A percentile compares a stretch with the other conserved stretches of the same genome.
These are phyloP conservation scores for Rutstroemia sp. DNA, from an alignment of 2,329 filamentous ascomycete genomes.

Conservation along the genomic window DNA sequence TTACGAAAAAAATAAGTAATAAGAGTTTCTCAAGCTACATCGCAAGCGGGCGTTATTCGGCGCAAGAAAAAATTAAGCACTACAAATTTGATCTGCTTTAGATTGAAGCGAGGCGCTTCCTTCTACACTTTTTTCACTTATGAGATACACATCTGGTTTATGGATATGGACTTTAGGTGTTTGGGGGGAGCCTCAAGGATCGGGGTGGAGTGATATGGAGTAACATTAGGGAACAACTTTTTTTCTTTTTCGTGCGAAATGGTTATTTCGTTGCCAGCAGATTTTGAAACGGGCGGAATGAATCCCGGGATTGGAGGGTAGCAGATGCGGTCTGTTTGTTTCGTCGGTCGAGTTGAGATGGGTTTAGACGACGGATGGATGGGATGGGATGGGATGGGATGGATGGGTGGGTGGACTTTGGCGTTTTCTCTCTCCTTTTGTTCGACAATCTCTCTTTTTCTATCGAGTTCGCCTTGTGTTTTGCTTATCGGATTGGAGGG, in stretches of 20 bases:
- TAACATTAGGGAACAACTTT: not conserved
- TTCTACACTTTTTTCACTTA: not conserved
- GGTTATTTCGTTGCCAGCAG: no score
- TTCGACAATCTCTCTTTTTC: no score
- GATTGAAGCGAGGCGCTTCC: not conserved
- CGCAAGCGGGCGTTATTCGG: not conserved
- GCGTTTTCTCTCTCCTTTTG: no score
- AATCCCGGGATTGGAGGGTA: no score
- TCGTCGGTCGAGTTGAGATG: not conserved
- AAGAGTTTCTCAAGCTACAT: not conserved
- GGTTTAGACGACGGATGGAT: not conserved
- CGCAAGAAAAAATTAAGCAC: not conserved
- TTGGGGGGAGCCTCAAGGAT: not conserved
- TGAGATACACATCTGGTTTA: not conserved
- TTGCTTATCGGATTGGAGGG: no score
- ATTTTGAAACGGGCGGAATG: no score
- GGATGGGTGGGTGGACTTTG: not conserved
- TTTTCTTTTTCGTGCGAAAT: no score
- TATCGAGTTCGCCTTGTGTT: no score
- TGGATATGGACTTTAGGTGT: conserved; percentile 2
- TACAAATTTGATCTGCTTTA: no score
- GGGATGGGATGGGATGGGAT: not conserved
- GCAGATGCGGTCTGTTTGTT: no score
- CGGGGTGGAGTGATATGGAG: conserved; percentile 1
- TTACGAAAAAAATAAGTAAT: not conserved